Base-by-base conservation (phyloP, 257 asterid genomes). In the Rehmannia glutinosa region DNA sequence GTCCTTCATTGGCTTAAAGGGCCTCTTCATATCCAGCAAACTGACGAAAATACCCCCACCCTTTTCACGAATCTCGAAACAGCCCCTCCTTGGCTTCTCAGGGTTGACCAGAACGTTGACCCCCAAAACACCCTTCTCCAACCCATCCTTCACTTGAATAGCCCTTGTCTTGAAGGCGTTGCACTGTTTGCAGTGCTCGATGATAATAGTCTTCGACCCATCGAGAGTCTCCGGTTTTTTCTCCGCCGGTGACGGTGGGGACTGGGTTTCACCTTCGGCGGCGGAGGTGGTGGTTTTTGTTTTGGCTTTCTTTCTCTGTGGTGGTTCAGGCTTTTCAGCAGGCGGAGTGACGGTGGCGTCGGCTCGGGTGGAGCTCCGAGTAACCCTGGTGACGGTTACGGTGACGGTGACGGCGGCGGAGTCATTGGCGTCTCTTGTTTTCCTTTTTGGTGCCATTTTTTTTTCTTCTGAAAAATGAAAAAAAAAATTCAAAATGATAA, bases 111-210 rank as follows among this genome's bases (percentile, higher is more conserved):
- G 39, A 2, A 92, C 91, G 10, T 75, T 80, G 49, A 92, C 82
- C 1, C 82, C 94, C 27, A 23, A 64, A 0, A 86, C 79, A 0
- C 61, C 83, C 15, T 81, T 64, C 80, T 92, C 92, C 75, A 92
- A 9, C 55, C 77, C 98, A 0, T 64, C 33, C 70, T 87, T 89
- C 56, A 89, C 96, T 41, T 55, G 73, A 4, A 70, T 0, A 55
- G 98, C 98, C 75, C 96, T 73, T 0, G 63, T 80, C 78, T 83
- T 87, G 76, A 89, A 89, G 15, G 75, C 10, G 23, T 1, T 82
- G 75, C 96, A 87, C 76, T 89, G 90, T 25, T 77, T 88, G 78
- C 98, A 87, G 64, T 85, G 88, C 81, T 92, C 96, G 32, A 92
- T 76, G 3, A 83, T 59, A 39, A 89, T 69, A 0, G 75, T 77